phyloP scores from a whole-genome alignment of 805 yeast species.

The Kuraishia floccosa region DNA sequence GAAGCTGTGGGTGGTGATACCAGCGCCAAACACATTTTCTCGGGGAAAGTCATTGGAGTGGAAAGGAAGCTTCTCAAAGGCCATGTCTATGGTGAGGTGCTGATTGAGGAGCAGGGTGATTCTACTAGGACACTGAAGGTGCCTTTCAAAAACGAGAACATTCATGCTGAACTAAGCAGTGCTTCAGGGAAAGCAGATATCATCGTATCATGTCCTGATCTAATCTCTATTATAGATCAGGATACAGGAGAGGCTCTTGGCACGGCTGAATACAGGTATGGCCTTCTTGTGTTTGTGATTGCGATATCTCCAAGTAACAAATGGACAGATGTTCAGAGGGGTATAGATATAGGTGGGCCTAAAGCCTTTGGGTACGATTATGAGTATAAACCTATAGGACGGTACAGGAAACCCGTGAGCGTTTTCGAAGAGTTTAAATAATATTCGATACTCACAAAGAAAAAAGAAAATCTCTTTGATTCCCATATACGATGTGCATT shows the following conservation, averaged over 20 bases:
- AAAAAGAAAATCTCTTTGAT: too few species aligned
- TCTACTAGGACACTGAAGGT: conserved; percentile 14
- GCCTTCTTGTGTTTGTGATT: conserved; percentile 29
- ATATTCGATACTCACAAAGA: too few species aligned
- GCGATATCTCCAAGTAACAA: conserved; percentile 23
- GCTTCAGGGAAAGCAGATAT: conserved; percentile 14
- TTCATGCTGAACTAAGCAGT: conserved; percentile 18
- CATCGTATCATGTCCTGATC: conserved; percentile 28
- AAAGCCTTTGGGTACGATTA: conserved; percentile 22
- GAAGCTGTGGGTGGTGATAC: conserved; percentile 24
- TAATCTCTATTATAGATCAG: conserved; percentile 27
- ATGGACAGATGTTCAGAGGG: conserved; percentile 24
- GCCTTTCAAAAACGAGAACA: conserved; percentile 38
- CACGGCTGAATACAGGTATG: conserved; percentile 34
- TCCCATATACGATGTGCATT: too few species aligned
- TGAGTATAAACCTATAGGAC: conserved; percentile 18
- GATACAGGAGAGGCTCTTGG: conserved; percentile 35
- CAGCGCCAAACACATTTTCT: conserved; percentile 21
- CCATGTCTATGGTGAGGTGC: conserved; percentile 31
- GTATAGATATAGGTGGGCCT: conserved; percentile 30
- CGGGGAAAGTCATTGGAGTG: conserved; percentile 31
- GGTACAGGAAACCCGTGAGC: background rate
- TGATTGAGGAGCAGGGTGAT: conserved; percentile 9
- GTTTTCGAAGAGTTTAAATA: conserved; percentile 2
- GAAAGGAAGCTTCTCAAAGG: conserved; percentile 28